Evolutionary conservation across 352 stramenopile species (phyloP).

Genomic region (Phytopythium cucurbitacearum): DNA sequence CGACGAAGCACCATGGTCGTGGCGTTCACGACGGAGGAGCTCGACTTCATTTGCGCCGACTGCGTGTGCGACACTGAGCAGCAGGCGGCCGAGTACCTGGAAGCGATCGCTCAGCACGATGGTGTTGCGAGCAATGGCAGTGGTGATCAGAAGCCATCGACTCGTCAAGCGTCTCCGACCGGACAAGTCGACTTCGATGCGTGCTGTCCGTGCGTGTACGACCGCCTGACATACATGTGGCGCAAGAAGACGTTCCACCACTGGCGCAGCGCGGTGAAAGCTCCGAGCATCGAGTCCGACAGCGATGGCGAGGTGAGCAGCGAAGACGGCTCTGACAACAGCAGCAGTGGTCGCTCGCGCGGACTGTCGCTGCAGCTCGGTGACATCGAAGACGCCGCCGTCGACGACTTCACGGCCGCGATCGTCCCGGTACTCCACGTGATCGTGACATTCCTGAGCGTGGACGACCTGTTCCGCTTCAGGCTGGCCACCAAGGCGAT

Average conservation of each 20-base stretch:
- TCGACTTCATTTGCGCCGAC: constrained; percentile 54
- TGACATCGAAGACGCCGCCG: neutral
- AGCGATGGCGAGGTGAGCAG: neutral
- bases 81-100: constrained; percentile 28
- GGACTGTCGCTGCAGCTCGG: too few species aligned
- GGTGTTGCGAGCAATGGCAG: too few species aligned
- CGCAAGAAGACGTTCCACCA: constrained; percentile 78
- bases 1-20: too few species aligned
- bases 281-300: neutral
- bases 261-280: constrained; percentile 44
- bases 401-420: neutral
- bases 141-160: neutral
- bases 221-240: constrained; percentile 70
- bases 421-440: constrained; percentile 43
- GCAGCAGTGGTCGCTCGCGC: too few species aligned
- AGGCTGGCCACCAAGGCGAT: constrained; percentile 42
- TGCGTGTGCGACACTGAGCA: constrained; percentile 51
- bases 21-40: constrained; percentile 44
- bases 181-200: constrained; percentile 25
- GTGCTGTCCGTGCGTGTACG: constrained; percentile 63
- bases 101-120: constrained; percentile 14
- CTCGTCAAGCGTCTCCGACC: neutral
- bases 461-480: constrained; percentile 51
- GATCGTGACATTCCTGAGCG: constrained; percentile 34
- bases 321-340: neutral